These are phyloP conservation scores for Phlyctochytrium bullatum DNA, from an alignment of 192 early-diverging fungal species.

Conservation along the genomic window DNA sequence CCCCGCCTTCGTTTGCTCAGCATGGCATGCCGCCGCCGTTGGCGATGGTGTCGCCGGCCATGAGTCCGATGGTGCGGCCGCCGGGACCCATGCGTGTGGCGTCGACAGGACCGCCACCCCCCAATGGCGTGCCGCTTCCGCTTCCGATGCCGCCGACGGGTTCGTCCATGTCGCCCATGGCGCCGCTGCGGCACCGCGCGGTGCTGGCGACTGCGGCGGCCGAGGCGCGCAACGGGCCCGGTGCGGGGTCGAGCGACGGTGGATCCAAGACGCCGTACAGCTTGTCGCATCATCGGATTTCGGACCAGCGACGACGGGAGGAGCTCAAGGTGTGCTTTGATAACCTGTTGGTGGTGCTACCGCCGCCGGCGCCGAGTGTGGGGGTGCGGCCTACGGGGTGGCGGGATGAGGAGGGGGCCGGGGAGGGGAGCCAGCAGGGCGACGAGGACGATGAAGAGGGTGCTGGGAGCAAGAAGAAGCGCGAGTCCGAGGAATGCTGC, in stretches of 20 bases:
- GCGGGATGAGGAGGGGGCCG: slow-evolving; percentile 65
- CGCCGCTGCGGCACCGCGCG: background rate
- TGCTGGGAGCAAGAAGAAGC: background rate
- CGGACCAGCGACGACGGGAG: slow-evolving; percentile 94
- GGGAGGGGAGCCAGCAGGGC: background rate
- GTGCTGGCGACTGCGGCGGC: background rate
- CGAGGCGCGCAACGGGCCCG: background rate
- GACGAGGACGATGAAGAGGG: background rate
- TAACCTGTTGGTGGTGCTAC: slow-evolving; percentile 64
- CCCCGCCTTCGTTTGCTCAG: background rate
- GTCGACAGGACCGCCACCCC: background rate
- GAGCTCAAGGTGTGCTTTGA: slow-evolving; percentile 90
- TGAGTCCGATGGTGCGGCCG: background rate
- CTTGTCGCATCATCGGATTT: slow-evolving; percentile 78
- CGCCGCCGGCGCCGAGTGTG: slow-evolving; percentile 71
- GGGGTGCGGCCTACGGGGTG: too few relatives aligned
- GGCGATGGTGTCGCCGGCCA: background rate
- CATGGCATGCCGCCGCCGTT: background rate
- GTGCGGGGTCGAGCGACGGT: background rate
- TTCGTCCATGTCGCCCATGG: background rate
- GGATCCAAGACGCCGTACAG: background rate
- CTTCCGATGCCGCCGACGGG: background rate
- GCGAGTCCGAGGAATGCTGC: background rate
- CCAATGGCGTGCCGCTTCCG: background rate
- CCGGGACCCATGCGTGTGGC: background rate